Evolutionary conservation across 106 monocot genomes (phyloP), one percentile per base, ranked within the genome.

Genomic region (Cymbidium sinense): DNA sequence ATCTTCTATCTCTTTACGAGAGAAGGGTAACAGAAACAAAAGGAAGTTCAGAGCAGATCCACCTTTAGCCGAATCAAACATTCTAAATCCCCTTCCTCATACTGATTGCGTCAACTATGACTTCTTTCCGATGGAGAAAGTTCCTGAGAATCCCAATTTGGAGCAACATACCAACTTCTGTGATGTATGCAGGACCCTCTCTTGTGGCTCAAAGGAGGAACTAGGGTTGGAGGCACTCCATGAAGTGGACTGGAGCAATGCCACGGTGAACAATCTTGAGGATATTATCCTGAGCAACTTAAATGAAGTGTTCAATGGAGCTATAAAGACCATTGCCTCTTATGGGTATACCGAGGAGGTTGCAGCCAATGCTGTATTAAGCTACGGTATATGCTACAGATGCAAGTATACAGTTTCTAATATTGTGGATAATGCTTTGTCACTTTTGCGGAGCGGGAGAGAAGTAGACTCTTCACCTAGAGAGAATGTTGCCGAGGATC

Each of bases 21-120:
- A 91, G 71, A 90, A 86, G 70, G 86, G 85, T 9, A 92, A 83
- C 73, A 84, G 90, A 51, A 92, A 94, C 79, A 98, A 98, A 81
- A 70, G 96, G 41, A 98, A 98, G 72, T 94, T 90, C 36, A 82
- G 94, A 12, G 89, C 89, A 41, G 96, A 96, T 71, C 86, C 89
- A n/a, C 86, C 89, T 27, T 51, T 79, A 1, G 23, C 75, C 10
- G 91, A 92, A 58, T 81, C 75, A n/a, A 76, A 70, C 73, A 65
- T 70, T 12, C 78, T 86, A 33, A 30, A 77, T 34, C 50, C 67
- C 35, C 76, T 74, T 28, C 41, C 76, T 3, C 83, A 74, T 23
- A 21, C 50, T 19, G 87, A 88, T 11, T 88, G 70, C 73, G 34
- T 78, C 11, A 81, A 77, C 36, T 91, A 81, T 34, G 88, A 84